phyloP scores from a whole-genome alignment of 768 basidiomycete species.

The Russula lepida region DNA sequence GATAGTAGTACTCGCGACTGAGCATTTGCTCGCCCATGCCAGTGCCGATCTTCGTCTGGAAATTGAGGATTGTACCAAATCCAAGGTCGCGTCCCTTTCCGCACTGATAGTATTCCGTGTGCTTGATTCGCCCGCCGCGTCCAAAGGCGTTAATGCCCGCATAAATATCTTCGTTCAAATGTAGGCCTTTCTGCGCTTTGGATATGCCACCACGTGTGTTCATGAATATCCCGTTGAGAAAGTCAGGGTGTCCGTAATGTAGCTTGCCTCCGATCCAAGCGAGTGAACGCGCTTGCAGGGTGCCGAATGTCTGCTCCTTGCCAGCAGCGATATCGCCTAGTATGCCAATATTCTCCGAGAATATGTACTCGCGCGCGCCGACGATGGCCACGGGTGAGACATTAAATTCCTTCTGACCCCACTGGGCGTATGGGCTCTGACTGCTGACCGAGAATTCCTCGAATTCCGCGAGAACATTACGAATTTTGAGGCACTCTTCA shows the following conservation, averaged over 20 bases:
- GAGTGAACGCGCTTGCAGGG: conserved; percentile 89
- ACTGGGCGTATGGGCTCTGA: conserved; percentile 88
- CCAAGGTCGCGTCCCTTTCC: conserved; percentile 98
- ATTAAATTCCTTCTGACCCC: conserved; percentile 83
- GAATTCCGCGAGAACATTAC: conserved; percentile 96
- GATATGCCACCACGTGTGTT: conserved; percentile 96
- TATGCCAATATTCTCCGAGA: conserved; percentile 99
- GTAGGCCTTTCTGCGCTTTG: conserved; percentile 98
- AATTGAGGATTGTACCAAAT: conserved; percentile 97
- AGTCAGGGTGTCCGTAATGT: conserved; percentile 99
- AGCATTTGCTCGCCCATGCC: conserved; percentile 99
- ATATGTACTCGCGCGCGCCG: conserved; percentile 98
- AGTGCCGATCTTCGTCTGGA: conserved; percentile 99
- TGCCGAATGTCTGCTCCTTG: conserved; percentile 99
- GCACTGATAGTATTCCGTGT: conserved; percentile 99
- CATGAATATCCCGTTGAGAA: conserved; percentile 97
- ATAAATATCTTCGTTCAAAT: conserved; percentile 99
- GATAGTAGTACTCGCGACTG: conserved; percentile 96
- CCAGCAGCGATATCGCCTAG: conserved; percentile 97
- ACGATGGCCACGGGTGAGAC: conserved; percentile 91
- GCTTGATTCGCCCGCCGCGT: conserved; percentile 95
- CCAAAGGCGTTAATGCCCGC: conserved; percentile 99
- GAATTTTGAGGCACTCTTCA: conserved; percentile 98
- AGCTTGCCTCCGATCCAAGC: conserved; percentile 98
- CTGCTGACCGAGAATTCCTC: conserved; percentile 83